These are phyloP conservation scores for Chiua virens DNA, from an alignment of 768 basidiomycete genomes.

Conservation along the genomic window DNA sequence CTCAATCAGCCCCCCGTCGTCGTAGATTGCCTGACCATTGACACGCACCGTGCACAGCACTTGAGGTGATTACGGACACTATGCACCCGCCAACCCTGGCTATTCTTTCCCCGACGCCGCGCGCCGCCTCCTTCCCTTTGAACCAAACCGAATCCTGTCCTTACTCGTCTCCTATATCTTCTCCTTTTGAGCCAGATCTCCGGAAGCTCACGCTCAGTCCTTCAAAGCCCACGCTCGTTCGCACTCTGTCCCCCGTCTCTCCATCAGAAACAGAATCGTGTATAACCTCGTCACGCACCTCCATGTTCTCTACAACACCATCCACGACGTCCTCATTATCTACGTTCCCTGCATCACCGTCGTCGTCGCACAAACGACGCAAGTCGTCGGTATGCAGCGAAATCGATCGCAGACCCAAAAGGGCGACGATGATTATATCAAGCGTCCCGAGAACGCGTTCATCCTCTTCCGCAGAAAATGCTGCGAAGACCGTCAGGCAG, in stretches of 20 bases:
- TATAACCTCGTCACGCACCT: slow-evolving; percentile 39
- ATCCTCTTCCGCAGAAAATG: slow-evolving; percentile 81
- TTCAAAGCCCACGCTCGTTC: slow-evolving; percentile 39
- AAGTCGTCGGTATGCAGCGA: slow-evolving; percentile 49
- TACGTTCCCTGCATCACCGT: slow-evolving; percentile 32
- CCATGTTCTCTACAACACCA: slow-evolving; percentile 41
- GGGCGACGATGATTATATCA: slow-evolving; percentile 83
- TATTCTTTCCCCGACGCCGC: slow-evolving; percentile 63
- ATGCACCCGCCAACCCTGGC: slow-evolving; percentile 51
- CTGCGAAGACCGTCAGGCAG: slow-evolving; percentile 67
- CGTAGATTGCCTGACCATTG: slow-evolving; percentile 2
- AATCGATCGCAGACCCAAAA: slow-evolving; percentile 52
- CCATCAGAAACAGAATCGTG: slow-evolving; percentile 17
- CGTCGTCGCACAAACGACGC: slow-evolving; percentile 49
- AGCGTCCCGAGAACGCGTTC: slow-evolving; percentile 83
- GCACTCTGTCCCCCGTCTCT: slow-evolving; percentile 44
- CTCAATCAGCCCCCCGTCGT: neutral
- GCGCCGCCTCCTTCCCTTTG: slow-evolving; percentile 48
- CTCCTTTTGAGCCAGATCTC: slow-evolving; percentile 76
- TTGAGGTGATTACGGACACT: slow-evolving; percentile 73
- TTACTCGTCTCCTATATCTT: slow-evolving; percentile 63
- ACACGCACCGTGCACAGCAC: slow-evolving; percentile 44
- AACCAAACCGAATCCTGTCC: slow-evolving; percentile 47
- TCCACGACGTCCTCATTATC: slow-evolving; percentile 30
- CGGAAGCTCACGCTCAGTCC: slow-evolving; percentile 44